Evolutionary conservation across 345 rosid genomes (phyloP).

Genomic region (Noccaea caerulescens): DNA sequence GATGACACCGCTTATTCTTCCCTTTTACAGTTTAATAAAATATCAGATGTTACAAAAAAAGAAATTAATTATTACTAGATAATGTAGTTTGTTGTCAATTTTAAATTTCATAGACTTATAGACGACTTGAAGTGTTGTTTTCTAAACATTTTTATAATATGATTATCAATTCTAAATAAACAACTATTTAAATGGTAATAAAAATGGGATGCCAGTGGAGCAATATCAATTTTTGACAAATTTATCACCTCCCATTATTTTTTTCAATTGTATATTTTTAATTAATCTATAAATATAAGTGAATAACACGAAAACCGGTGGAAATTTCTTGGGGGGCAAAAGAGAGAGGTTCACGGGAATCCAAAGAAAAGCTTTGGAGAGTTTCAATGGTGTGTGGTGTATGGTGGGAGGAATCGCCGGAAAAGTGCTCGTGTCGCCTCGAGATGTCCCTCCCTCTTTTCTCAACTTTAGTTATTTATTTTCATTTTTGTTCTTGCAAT

Average conservation of each 20-base stretch:
- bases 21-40: too few relatives aligned
- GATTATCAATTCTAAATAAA: neutral
- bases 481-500: conserved; percentile 24
- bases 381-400: conserved; percentile 57
- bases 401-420: conserved; percentile 90
- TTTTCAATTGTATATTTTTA: neutral
- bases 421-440: conserved; percentile 98
- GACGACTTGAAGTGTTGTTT: neutral
- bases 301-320: conserved; percentile 41
- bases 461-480: conserved; percentile 9
- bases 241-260: neutral
- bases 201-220: conserved; percentile 2
- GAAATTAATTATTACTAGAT: too few relatives aligned
- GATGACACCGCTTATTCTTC: too few relatives aligned
- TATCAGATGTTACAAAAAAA: too few relatives aligned
- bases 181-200: neutral
- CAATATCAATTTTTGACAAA: neutral
- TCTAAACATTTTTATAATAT: neutral
- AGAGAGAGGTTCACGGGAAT: conserved; percentile 51
- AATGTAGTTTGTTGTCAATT: too few relatives aligned
- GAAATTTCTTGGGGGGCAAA: conserved; percentile 33
- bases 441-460: conserved; percentile 38
- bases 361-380: conserved; percentile 56
- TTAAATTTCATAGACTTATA: neutral
- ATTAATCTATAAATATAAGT: neutral